Base-by-base conservation (phyloP, 179 eudicot genomes). In the Drosera spatulata region DNA sequence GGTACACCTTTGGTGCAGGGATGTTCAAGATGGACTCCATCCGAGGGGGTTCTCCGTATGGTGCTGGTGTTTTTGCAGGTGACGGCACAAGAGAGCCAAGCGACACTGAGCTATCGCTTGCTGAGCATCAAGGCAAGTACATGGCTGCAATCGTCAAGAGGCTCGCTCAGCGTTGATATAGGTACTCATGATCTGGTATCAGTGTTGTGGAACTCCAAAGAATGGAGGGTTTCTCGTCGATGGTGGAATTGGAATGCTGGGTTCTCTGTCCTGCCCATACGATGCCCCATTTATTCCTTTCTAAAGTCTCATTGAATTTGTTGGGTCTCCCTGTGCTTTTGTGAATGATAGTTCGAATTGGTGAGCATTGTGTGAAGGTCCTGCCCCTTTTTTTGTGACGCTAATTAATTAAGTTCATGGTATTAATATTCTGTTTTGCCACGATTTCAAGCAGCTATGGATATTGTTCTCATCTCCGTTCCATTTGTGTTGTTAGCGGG, bases 1-100 rank as follows among this genome's bases (percentile, higher is more conserved):
- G 96, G 11, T 87, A 83, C 69, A 87, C 93, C 38, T 87, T 85
- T 62, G 96, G 96, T 48, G 88, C 88, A 0, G 96, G 93, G 6
- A 87, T 87, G 96, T 87, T 87, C 69, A 74, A 71, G 63, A 83
- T 85, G 93, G 96, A 83, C 53, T 49, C 80, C 2, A 73, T 83
- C 40, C 77, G 86, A 75, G 96, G 96, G 10, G 96, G 96, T 48
- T 69, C 85, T 4, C 89, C 96, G 2, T 88, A 88, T 22, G 96
- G 96, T 41, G 96, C 96, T 6, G 96, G 93, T 60, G 85, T 77
- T 5, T 85, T 66, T 60, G 86, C 90, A 4, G 96, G 96, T 3
- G 93, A 88, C 61, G 93, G 96, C 37, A 73, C 85, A 9, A 60
- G 96, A 63, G 75, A 77, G 65, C 81, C 93, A 40, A 80, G 73